phyloP scores from a whole-genome alignment of 2,329 filamentous ascomycete species.

The Dactylonectria estremocensis region DNA sequence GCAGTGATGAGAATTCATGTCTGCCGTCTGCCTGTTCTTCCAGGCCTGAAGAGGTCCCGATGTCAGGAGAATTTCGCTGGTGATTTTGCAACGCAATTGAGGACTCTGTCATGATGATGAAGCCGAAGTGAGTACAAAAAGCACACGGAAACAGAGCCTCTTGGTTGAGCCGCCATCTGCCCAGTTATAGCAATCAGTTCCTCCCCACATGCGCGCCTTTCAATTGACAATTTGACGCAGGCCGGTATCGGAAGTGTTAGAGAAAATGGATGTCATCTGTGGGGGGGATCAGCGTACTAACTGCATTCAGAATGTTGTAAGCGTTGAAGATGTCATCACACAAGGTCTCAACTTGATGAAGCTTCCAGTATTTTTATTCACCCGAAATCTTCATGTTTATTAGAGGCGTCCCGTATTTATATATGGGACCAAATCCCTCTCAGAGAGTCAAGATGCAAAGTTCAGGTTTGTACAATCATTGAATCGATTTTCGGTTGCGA shows the following conservation, averaged over 20 bases:
- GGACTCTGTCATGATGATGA: constrained; percentile 12
- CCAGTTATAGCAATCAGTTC: background rate
- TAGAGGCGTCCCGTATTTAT: too few relatives aligned
- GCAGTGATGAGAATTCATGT: constrained; percentile 40
- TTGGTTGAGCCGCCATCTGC: background rate
- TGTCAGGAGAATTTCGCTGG: background rate
- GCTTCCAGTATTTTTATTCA: too few relatives aligned
- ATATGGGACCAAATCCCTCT: too few relatives aligned
- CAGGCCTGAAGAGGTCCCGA: background rate
- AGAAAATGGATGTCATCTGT: background rate
- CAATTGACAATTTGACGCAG: constrained; percentile 6
- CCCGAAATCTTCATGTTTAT: too few relatives aligned
- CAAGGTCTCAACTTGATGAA: too few relatives aligned
- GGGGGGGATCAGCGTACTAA: background rate
- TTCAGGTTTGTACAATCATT: too few relatives aligned
- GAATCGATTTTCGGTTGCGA: too few relatives aligned
- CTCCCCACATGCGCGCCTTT: constrained; percentile 17
- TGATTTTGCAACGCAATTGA: constrained; percentile 15
- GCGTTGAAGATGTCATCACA: too few relatives aligned
- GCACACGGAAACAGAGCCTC: background rate
- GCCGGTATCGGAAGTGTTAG: background rate
- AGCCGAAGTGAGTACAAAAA: background rate
- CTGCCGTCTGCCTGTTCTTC: background rate
- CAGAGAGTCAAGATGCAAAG: too few relatives aligned
- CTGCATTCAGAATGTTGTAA: background rate